Evolutionary conservation across 768 basidiomycete species (phyloP).

Genomic region (Boletus rufocinnamomeus): DNA sequence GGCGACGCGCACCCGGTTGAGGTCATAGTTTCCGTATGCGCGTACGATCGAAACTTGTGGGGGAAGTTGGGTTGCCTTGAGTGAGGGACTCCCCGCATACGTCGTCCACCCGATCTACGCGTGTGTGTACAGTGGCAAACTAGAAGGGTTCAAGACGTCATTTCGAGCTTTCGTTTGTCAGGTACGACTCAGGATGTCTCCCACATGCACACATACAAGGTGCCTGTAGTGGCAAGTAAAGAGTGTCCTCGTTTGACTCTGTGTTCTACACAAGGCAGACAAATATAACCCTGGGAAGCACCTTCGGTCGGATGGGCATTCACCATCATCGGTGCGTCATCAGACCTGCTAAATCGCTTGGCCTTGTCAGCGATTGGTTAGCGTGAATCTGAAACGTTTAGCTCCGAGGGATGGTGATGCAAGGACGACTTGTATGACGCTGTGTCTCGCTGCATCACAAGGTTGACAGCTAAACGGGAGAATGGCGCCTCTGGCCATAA

Average conservation of each 20-base stretch:
- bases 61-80: slow-evolving; percentile 1
- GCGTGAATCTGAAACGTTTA: slow-evolving; percentile 3
- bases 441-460: background rate
- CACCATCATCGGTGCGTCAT: background rate
- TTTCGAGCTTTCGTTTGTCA: background rate
- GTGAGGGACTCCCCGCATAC: slow-evolving; percentile 1
- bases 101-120: slow-evolving; percentile 7
- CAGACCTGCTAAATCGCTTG: background rate
- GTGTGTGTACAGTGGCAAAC: background rate
- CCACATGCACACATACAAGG: background rate
- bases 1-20: slow-evolving; percentile 1
- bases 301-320: background rate
- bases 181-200: slow-evolving; percentile 3
- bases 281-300: background rate
- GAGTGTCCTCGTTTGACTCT: background rate
- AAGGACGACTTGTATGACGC: background rate
- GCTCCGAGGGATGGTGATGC: background rate
- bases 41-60: slow-evolving; percentile 8
- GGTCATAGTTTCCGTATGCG: slow-evolving; percentile 12
- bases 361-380: background rate
- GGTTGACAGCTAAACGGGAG: background rate
- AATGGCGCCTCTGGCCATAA: background rate
- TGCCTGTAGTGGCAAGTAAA: background rate
- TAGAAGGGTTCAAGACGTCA: background rate
- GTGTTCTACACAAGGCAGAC: background rate